These are phyloP conservation scores for Schizopora paradoxa DNA, from an alignment of 1,284 basidiomycete species.

Conservation along the genomic window DNA sequence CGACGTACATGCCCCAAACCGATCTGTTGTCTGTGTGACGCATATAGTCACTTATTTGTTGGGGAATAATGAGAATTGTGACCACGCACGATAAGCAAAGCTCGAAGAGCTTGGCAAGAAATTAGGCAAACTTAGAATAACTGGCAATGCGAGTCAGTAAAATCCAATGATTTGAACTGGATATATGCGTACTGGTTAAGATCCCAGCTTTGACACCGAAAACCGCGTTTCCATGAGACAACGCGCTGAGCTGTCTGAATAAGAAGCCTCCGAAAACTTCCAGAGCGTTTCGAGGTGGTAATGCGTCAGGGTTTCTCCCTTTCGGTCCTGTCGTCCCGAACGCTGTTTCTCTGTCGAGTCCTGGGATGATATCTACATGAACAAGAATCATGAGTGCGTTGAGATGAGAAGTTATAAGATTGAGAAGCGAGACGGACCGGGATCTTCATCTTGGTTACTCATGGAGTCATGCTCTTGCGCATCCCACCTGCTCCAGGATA, in stretches of 20 bases:
- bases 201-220: conserved; percentile 79
- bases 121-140: conserved; percentile 55
- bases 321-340: conserved; percentile 45
- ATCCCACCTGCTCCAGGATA: conserved; percentile 45
- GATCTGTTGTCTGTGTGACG: conserved; percentile 27
- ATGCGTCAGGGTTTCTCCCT: conserved; percentile 67
- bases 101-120: conserved; percentile 48
- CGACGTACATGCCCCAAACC: conserved; percentile 34
- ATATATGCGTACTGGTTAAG: conserved; percentile 43
- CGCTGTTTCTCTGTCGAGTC: conserved; percentile 35
- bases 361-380: conserved; percentile 50
- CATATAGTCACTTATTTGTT: background rate
- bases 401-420: background rate
- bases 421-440: conserved; percentile 29
- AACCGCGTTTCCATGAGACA: conserved; percentile 56
- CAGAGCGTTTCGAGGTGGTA: conserved; percentile 57
- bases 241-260: conserved; percentile 34
- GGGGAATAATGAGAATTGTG: background rate
- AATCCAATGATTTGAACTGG: conserved; percentile 2
- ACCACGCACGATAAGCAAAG: conserved; percentile 54
- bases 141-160: conserved; percentile 27
- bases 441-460: conserved; percentile 50
- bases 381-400: background rate
- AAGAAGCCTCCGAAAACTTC: conserved; percentile 46
- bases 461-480: conserved; percentile 37